These are phyloP conservation scores for Canna indica DNA, from an alignment of 176 grass and related monocot genomes.

Conservation along the genomic window DNA sequence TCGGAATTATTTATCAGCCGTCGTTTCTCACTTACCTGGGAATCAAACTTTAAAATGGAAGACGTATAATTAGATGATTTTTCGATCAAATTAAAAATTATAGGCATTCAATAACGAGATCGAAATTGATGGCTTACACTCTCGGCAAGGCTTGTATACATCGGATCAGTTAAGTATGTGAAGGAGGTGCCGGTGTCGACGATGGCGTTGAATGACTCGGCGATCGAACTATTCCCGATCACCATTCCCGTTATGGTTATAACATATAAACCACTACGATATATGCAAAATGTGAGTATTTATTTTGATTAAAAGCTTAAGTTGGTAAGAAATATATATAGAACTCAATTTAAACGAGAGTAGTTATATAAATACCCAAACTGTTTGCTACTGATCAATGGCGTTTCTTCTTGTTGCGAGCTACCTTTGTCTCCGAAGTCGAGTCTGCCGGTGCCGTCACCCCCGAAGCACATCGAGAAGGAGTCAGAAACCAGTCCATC, in stretches of 20 bases:
- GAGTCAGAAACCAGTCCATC: constrained; percentile 52
- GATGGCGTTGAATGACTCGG: constrained; percentile 45
- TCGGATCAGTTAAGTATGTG: constrained; percentile 64
- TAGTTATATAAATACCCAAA: no score
- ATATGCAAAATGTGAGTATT: neutral
- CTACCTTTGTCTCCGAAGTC: constrained; percentile 74
- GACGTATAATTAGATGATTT: neutral
- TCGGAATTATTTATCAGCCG: neutral
- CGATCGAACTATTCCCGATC: constrained; percentile 34
- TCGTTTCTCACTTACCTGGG: constrained; percentile 18
- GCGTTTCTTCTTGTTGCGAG: constrained; percentile 57
- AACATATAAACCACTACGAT: constrained; percentile 26
- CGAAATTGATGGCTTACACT: constrained; percentile 30
- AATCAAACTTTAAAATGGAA: constrained; percentile 15
- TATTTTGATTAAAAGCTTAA: neutral
- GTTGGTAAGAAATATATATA: constrained; percentile 8
- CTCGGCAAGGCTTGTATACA: constrained; percentile 53
- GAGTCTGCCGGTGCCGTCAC: constrained; percentile 64
- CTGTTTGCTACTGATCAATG: no score
- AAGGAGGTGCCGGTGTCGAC: constrained; percentile 81
- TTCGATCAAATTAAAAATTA: neutral
- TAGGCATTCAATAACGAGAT: neutral
- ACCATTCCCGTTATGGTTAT: constrained; percentile 37
- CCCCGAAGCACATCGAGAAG: constrained; percentile 82
- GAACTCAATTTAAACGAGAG: constrained; percentile 4